Base-by-base conservation (phyloP, 176 grass and related monocot genomes). In the Dendrocalamus sinicus region DNA sequence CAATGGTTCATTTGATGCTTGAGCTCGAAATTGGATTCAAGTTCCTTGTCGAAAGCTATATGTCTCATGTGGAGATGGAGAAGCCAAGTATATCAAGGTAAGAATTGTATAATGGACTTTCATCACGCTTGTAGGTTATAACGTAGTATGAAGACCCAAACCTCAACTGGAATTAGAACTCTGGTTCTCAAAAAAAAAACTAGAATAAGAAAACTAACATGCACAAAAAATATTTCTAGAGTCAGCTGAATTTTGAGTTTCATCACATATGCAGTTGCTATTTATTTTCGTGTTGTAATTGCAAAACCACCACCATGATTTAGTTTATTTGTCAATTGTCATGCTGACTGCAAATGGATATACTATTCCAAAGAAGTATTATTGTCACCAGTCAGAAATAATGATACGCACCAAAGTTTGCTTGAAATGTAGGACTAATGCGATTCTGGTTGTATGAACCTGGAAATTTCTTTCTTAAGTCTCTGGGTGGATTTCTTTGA, bases 1-100 rank as follows among this genome's bases (percentile, higher is more conserved):
- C 5, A 57, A 94, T 12, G 86, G 90, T 12, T 92, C 96, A 0
- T 92, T 94, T 63, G 92, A 99, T 78, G 96, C 96, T n/a, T n/a
- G 96, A 99, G 84, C 85, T 99, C 22, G 92, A 99, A 88, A 96
- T 99, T 61, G 96, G 96, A 62, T 99, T 99, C 87, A 99, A 99
- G 59, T 96, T 94, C 77, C 85, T 99, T 47, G 91, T 99, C 0
- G 96, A 99, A 69, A 99, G 88, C 80, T 99, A 99, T 48, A 48
- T 99, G 2, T 99, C 96, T 72, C 96, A 83, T 85, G 92, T 96
- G 35, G 90, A 99, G 81, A 73, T 96, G 83, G 90, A 90, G 79
- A 96, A 94, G 67, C 91, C 90, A 96, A 89, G 69, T 96, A 92
- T 87, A 99, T 99, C 63, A 99, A 99, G 96, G 96, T 95, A 65